phyloP scores from a whole-genome alignment of 2,329 filamentous ascomycete species.

The Fusarium xylarioides region DNA sequence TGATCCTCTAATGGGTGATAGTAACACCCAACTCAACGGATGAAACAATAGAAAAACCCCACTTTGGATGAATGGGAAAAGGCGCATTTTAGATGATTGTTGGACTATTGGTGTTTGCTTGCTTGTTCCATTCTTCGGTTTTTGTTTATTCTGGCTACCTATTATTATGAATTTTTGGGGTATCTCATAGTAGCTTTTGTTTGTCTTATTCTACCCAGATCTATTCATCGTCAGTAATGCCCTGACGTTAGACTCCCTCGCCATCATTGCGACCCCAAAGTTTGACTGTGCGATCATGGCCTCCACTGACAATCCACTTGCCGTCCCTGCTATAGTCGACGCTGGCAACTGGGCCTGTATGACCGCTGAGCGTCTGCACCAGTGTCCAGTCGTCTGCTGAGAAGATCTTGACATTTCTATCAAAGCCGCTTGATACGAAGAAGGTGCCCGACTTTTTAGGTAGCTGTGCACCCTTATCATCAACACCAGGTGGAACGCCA shows the following conservation, averaged over 20 bases:
- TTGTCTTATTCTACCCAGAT: constrained; percentile 25
- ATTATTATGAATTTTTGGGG: constrained; percentile 31
- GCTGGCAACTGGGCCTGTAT: constrained; percentile 91
- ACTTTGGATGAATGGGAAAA: constrained; percentile 5
- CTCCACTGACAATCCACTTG: constrained; percentile 92
- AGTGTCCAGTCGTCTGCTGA: constrained; percentile 96
- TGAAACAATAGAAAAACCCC: constrained; percentile 23
- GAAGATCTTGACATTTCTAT: constrained; percentile 94
- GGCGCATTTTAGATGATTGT: neutral
- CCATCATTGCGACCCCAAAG: constrained; percentile 90
- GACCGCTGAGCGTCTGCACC: constrained; percentile 86
- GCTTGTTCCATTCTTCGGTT: neutral
- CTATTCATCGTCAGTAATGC: constrained; percentile 17
- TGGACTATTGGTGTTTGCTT: neutral
- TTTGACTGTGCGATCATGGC: constrained; percentile 95
- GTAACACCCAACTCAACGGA: constrained; percentile 7
- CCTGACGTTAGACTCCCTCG: constrained; percentile 55
- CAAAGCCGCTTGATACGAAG: constrained; percentile 89
- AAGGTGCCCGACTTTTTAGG: constrained; percentile 93
- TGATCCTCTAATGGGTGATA: constrained; percentile 27
- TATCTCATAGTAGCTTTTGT: constrained; percentile 38
- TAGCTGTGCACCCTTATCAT: constrained; percentile 70
- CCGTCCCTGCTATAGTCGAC: constrained; percentile 88
- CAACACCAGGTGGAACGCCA: constrained; percentile 66
- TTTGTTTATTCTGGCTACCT: constrained; percentile 1